Evolutionary conservation across 1,284 basidiomycete species (phyloP), one percentile per base, ranked within the genome.

Genomic region (Leccinum variabile): DNA sequence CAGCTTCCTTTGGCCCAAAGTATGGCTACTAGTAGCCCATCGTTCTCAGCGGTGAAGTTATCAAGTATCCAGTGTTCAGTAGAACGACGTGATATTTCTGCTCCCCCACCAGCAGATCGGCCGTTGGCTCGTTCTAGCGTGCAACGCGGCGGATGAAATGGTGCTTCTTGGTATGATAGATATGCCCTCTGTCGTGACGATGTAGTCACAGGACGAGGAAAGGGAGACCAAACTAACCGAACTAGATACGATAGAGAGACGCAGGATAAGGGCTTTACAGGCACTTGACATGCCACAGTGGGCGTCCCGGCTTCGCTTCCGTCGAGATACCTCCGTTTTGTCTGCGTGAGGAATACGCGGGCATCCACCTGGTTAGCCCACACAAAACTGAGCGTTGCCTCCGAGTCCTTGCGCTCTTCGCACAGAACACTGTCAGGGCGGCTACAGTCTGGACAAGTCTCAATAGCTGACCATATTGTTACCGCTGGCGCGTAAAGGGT

Each of bases 351-450:
- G 83, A 97, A 89, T 60, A 97, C 82, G 13, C 95, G 83, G 4
- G 82, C 82, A 66, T 95, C 95, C 63, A 97, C 81, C 65, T 92
- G 89, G 74, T 96, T 96, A 9, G 94, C 90, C 95, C 95, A 98
- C 2, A 88, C 87, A 56, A 96, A 85, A 0, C 95, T 95, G 2
- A 98, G 77, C 44, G 85, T 85, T 0, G 91, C 93, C 75, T 95
- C 91, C 71, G 33, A 35, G 11, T 35, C 33, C 33, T 94, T 93
- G 60, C 74, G 76, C 62, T 80, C 77, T 70, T 89, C 86, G 50
- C 82, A 80, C 50, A 82, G 78, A 39, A 84, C 69, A 61, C 79
- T 83, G 62, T 87, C 81, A 8, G 83, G 84, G 37, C 88, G 83
- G 39, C 84, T 84, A 72, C 83, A 89, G 89, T 7, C 84, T 82